Evolutionary conservation across 352 stramenopile species (phyloP).

Genomic region (Globisporangium ultimum): DNA sequence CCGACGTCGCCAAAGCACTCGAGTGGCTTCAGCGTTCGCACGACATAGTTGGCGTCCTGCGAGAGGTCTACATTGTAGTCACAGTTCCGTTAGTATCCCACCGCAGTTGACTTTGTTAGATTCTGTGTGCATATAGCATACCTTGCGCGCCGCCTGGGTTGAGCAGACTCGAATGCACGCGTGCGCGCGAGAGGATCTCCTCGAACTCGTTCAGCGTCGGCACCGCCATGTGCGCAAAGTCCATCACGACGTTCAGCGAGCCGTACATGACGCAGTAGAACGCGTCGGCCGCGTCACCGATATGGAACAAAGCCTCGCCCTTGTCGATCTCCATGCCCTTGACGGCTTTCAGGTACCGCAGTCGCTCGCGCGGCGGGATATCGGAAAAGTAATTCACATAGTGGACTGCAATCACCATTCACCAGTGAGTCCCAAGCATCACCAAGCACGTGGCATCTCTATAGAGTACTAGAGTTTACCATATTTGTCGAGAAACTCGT

Average conservation of each 20-base stretch:
- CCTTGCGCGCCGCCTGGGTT: conserved; percentile 49
- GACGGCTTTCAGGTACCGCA: conserved; percentile 57
- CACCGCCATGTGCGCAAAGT: conserved; percentile 61
- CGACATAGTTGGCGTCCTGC: conserved; percentile 52
- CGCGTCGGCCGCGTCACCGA: conserved; percentile 62
- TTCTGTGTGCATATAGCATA: conserved; percentile 6
- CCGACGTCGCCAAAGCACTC: conserved; percentile 76
- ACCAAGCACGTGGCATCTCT: background rate
- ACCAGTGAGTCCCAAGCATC: background rate
- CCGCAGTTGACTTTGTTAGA: background rate
- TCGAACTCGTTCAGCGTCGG: conserved; percentile 72
- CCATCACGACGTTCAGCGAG: conserved; percentile 67
- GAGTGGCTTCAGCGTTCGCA: conserved; percentile 56
- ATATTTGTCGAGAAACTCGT: conserved; percentile 68
- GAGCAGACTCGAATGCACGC: conserved; percentile 63
- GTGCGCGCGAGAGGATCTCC: conserved; percentile 65
- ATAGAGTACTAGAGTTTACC: conserved; percentile 17
- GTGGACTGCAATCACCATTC: conserved; percentile 29
- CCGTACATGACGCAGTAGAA: conserved; percentile 82
- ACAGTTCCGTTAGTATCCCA: background rate
- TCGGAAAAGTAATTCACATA: conserved; percentile 65
- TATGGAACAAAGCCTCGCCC: conserved; percentile 63
- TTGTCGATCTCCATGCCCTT: conserved; percentile 64
- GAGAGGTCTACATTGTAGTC: conserved; percentile 13
- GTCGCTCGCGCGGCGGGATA: conserved; percentile 41